Percentiles rank a stretch among this genome's conserved stretches.
Conservation (phyloP, 2,329 filamentous ascomycete species). For the Trichoderma simmonsii region DNA sequence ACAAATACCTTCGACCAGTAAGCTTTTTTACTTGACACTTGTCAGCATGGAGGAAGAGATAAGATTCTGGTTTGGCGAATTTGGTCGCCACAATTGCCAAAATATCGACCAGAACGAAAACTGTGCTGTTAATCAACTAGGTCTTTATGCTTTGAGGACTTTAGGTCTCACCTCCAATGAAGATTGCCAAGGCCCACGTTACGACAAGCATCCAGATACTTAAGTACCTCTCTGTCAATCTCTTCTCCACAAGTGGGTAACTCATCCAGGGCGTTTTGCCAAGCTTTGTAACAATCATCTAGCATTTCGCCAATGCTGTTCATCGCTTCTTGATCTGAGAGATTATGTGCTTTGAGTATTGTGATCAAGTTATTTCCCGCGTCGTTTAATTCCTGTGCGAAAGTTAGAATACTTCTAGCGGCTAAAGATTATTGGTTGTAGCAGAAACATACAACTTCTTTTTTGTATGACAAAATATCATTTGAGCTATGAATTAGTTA, state of each 20-base stretch:
- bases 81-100: background rate
- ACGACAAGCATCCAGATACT: background rate
- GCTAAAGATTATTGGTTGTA: accelerated
- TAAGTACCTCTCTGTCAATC: background rate
- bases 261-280: background rate
- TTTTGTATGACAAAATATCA: background rate
- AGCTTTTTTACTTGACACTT: no score
- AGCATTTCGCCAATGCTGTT: background rate
- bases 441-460: background rate
- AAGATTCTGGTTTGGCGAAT: background rate
- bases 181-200: background rate
- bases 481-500: no score
- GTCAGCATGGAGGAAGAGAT: background rate
- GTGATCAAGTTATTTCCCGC: background rate
- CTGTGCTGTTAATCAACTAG: background rate
- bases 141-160: background rate
- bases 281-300: background rate
- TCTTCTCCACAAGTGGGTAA: background rate
- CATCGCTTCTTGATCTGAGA: background rate
- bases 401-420: background rate
- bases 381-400: background rate
- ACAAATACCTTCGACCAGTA: no score
- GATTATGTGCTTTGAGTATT: background rate
- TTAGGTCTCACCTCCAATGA: background rate
- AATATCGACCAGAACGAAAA: background rate